Base-by-base conservation (phyloP, 208 protist species). In the Wallacemonas sp. region DNA sequence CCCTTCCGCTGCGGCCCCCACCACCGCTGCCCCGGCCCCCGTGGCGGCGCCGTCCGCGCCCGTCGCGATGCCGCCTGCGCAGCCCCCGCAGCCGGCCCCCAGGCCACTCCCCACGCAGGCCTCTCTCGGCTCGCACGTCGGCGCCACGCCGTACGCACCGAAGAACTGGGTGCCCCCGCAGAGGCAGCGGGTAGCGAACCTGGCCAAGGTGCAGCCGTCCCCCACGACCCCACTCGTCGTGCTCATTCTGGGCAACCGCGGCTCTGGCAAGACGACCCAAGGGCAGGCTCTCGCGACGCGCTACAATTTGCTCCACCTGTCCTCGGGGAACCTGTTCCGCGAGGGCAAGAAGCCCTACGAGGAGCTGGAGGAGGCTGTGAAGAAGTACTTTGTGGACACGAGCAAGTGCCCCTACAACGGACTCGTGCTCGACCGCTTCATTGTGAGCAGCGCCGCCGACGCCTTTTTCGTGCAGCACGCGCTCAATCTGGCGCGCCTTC, bases 351-450 rank as follows among this genome's bases (percentile, higher is more conserved):
- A 90, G 39, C 91, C 91, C 11, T 94, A 85, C 65, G 63, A 76
- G 36, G 86, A 90, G 79, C 72, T 96, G 41, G 67, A 79, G 33
- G 69, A 61, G 52, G 76, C 76, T 18, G 71, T 94, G 33, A 54
- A 72, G 59, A 76, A 87, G 26, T 61, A 93, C 49, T 94, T 96
- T 70, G 80, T 84, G 23, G 68, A 81, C 18, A 65, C 61, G 22
- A 72, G 67, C 28, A 65, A 74, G 42, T 72, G 74, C 14, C 33
- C 63, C 25, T 94, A 90, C 74, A 84, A 85, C 66, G 91, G 91
- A 50, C 48, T 94, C 25, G 86, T 93, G 23, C 76, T 96, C 5
- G 91, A 96, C 68, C 87, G 87, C 44, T 96, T 94, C 71, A 78
- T 96, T 72, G 82, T 72, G 0, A 83, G 74, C 28, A 87, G 84